Evolutionary conservation across 2,329 filamentous ascomycete species (phyloP).

Genomic region (Alternaria consortialis): DNA sequence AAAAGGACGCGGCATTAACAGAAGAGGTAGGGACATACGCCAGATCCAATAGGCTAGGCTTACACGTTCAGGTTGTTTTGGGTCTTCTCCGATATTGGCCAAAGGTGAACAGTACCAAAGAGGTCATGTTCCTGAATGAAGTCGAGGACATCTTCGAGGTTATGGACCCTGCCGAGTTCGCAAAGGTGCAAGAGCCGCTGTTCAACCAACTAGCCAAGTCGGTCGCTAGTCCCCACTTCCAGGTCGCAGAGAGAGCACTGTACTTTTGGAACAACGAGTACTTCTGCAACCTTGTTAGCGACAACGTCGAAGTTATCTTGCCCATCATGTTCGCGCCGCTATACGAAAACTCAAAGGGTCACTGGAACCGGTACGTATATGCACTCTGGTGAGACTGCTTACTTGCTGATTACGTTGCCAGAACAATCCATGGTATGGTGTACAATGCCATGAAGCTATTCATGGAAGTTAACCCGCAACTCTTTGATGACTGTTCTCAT

Average conservation of each 20-base stretch:
- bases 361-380: slow-evolving; percentile 88
- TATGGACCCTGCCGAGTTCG: slow-evolving; percentile 98
- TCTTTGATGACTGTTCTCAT: slow-evolving; percentile 98
- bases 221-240: slow-evolving; percentile 97
- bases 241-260: slow-evolving; percentile 94
- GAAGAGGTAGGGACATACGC: slow-evolving; percentile 76
- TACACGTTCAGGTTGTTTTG: slow-evolving; percentile 76
- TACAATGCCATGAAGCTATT: slow-evolving; percentile 99
- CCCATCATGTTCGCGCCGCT: slow-evolving; percentile 99
- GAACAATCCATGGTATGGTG: slow-evolving; percentile 99
- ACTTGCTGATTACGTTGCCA: slow-evolving; percentile 52
- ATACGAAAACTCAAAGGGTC: slow-evolving; percentile 98
- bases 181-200: slow-evolving; percentile 96
- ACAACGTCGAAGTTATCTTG: slow-evolving; percentile 97
- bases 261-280: slow-evolving; percentile 99
- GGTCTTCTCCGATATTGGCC: slow-evolving; percentile 97
- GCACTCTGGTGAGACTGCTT: background rate
- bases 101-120: slow-evolving; percentile 99
- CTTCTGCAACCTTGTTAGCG: slow-evolving; percentile 98
- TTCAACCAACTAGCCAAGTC: slow-evolving; percentile 98
- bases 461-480: slow-evolving; percentile 99
- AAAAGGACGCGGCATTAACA: slow-evolving; percentile 95
- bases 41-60: slow-evolving; percentile 20
- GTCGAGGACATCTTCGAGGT: slow-evolving; percentile 99
- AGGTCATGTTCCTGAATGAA: slow-evolving; percentile 99